Evolutionary conservation across 1,284 basidiomycete genomes (phyloP).

Genomic region (Sphagnurus paluster): DNA sequence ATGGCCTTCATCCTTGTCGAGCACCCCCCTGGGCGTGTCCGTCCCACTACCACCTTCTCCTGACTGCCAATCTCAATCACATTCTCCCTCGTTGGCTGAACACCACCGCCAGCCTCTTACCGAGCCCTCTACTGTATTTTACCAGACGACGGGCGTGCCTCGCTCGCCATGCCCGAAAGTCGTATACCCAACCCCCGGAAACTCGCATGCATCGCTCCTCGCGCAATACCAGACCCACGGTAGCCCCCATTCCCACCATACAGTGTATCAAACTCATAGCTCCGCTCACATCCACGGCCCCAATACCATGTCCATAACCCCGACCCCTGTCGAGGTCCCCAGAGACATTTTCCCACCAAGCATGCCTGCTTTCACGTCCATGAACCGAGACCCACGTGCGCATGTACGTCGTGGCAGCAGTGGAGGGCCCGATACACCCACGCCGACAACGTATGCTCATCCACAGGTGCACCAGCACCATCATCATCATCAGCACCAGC

Average conservation of each 20-base stretch:
- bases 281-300: background rate
- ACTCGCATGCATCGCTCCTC: slow-evolving; percentile 38
- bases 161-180: slow-evolving; percentile 36
- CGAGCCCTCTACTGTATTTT: slow-evolving; percentile 68
- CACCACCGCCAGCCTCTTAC: slow-evolving; percentile 31
- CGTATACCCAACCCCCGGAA: slow-evolving; percentile 45
- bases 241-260: background rate
- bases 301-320: background rate
- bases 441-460: slow-evolving; percentile 32
- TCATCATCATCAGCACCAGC: too few relatives aligned
- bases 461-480: too few relatives aligned
- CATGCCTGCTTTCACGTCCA: slow-evolving; percentile 33
- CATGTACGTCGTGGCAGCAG: slow-evolving; percentile 26
- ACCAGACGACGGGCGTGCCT: slow-evolving; percentile 50
- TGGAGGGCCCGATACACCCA: slow-evolving; percentile 44
- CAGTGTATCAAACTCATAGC: background rate
- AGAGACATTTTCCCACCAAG: slow-evolving; percentile 39
- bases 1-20: slow-evolving; percentile 29
- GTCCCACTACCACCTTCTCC: slow-evolving; percentile 45
- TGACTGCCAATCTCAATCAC: slow-evolving; percentile 31
- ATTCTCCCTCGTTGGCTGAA: slow-evolving; percentile 35
- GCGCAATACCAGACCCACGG: slow-evolving; percentile 36
- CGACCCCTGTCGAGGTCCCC: slow-evolving; percentile 27
- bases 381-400: slow-evolving; percentile 25
- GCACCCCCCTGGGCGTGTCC: slow-evolving; percentile 33